These are phyloP conservation scores for Phaffia tasmanica DNA, from an alignment of 768 basidiomycete species.

Conservation along the genomic window DNA sequence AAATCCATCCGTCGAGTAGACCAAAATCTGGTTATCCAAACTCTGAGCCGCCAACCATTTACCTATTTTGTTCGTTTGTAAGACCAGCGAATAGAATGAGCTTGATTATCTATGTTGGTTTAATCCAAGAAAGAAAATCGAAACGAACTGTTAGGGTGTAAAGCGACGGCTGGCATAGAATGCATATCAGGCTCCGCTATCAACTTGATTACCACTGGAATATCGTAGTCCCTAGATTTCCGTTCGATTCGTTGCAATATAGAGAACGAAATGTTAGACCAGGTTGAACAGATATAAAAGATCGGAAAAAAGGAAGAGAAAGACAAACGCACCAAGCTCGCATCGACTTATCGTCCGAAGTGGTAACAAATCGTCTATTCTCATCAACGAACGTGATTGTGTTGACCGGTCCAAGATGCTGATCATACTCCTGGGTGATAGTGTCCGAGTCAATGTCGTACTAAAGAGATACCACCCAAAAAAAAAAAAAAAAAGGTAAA, in stretches of 20 bases:
- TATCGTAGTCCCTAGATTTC: conserved; percentile 63
- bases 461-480: conserved; percentile 40
- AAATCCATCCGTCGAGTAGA: conserved; percentile 97
- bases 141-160: conserved; percentile 86
- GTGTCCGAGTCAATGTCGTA: conserved; percentile 92
- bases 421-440: conserved; percentile 96
- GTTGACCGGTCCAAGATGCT: conserved; percentile 95
- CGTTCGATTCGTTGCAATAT: too few relatives aligned
- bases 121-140: not conserved
- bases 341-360: conserved; percentile 97
- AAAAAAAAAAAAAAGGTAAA: not conserved
- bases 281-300: too few relatives aligned
- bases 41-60: conserved; percentile 98
- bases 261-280: too few relatives aligned
- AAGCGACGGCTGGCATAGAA: conserved; percentile 94
- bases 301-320: too few relatives aligned
- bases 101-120: not conserved
- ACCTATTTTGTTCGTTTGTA: conserved; percentile 41
- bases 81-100: conserved; percentile 20
- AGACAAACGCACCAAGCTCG: conserved; percentile 58
- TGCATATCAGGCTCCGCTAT: conserved; percentile 99
- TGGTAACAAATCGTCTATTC: conserved; percentile 92
- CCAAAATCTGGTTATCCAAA: conserved; percentile 93
- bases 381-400: conserved; percentile 99
- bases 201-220: conserved; percentile 98